Evolutionary conservation across 139 green algal species (phyloP), one percentile per base, ranked within the genome.

Genomic region (Marvania coccoides): DNA sequence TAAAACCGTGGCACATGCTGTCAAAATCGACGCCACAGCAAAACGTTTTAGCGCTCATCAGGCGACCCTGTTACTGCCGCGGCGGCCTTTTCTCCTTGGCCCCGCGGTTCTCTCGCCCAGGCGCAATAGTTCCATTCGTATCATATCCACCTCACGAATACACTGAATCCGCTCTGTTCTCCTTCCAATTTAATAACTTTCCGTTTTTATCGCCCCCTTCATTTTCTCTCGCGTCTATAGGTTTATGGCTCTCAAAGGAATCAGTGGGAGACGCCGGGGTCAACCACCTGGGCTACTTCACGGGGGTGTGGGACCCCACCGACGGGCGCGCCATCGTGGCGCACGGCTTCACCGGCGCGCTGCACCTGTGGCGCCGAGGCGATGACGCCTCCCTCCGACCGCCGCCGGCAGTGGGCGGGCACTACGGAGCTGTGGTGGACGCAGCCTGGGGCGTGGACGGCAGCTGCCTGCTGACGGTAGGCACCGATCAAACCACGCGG

Each of bases 321-420:
- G 59, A 76, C 14, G 88, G 81, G 1, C 13, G 33, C 8, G 47
- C 42, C 34, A 85, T 98, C 3, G 31, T 94, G 13, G 88, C 94
- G 7, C 85, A 98, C 59, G 91, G 91, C 26, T 95, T 87, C 78
- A 96, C 86, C 14, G 92, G 93, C 0, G 89, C 92, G 0, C 70
- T 98, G 45, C 93, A 98, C 73, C 62, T 96, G 19, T 98, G 93
- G 92, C 24, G 67, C 54, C 38, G 61, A 29, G 51, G 23, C 33
- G 39, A 62, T 10, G 53, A 46, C 47, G 42, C 54, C 33, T 15
- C 23, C n/a, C 30, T 38, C 3, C 6, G 31, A 26, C 62, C 62
- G 54, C 34, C 23, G 39, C 84, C 89, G 36, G 83, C 81, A 3
- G 39, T 87, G 38, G 86, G 87, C 0, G 92, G 92, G 1, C 92